Base-by-base conservation (phyloP, 108 stramenopile genomes). In the Ochromonas danica region DNA sequence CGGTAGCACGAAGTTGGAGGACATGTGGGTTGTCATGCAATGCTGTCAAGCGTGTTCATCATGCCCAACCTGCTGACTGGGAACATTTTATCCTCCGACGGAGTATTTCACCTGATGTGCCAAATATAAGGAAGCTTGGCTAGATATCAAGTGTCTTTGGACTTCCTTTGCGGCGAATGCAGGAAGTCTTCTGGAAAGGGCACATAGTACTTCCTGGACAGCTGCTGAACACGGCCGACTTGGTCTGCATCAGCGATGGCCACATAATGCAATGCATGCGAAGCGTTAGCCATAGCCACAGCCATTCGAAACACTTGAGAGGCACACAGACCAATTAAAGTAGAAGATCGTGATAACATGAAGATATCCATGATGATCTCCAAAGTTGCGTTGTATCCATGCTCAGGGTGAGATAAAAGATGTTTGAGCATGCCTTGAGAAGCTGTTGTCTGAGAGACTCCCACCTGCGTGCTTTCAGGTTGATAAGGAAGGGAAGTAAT, bases 291-390 rank as follows among this genome's bases (percentile, higher is more conserved):
- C 31, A 67, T 28, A 6, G 63, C 63, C 31, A 67, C 63, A 31
- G 63, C 63, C 63, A 36, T 67, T 67, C 63, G 17, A 67, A 31
- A 67, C 17, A 67, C 63, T 36, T 67, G 63, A 14, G 63, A 67
- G 6, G 63, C 63, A 67, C 14, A 3, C 17, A 67, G 3, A 35
- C 63, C 63, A 3, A 67, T 3, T 25, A 67, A 36, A 35, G 63
- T 31, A 67, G 33, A 35, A 25, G 30, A 67, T 28, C 25, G 63
- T 31, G 63, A 28, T 22, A 67, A 25, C 14, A 67, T 14, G 31
- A 14, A 67, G 6, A 67, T 67, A 36, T 67, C 63, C 3, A 25
- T 31, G 30, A 67, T 33, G 63, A 67, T 67, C 63, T 67, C 63
- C 25, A 67, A 36, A 28, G 63, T 67, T 10, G 63, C 63, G 31